Conservation (phyloP, 257 asterid species). For the Datura wrightii region DNA sequence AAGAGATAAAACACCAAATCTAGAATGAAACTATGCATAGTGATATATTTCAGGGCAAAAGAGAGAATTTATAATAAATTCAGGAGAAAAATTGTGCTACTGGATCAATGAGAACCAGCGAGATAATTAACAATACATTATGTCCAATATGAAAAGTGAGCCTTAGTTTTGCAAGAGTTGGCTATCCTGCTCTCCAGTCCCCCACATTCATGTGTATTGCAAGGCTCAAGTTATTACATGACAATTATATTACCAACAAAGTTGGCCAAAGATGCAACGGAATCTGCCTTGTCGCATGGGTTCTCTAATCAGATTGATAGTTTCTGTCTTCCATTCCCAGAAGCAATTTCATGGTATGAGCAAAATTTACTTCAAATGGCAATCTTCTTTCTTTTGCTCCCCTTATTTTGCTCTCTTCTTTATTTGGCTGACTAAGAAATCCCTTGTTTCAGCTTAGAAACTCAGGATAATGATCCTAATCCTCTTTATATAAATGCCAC, state of each 20-base stretch:
- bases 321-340: not conserved
- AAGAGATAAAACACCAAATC: not conserved
- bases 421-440: not conserved
- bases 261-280: not conserved
- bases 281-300: not conserved
- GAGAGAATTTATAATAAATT: not conserved
- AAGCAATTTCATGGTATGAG: not conserved
- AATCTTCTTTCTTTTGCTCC: not conserved
- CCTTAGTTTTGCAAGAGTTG: not conserved
- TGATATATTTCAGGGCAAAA: not conserved
- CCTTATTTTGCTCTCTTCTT: not conserved
- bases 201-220: not conserved
- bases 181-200: not conserved
- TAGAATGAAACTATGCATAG: not conserved
- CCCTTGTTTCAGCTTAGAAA: not conserved
- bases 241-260: not conserved
- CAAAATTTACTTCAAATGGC: slow-evolving; percentile 1
- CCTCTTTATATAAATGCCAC: not conserved
- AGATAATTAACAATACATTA: not conserved
- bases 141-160: not conserved
- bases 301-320: not conserved
- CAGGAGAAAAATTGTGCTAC: not conserved
- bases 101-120: not conserved
- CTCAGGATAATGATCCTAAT: not conserved
- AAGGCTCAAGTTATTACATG: not conserved